Conservation (phyloP, 1,284 basidiomycete species). For the Ustilago trichophora region DNA sequence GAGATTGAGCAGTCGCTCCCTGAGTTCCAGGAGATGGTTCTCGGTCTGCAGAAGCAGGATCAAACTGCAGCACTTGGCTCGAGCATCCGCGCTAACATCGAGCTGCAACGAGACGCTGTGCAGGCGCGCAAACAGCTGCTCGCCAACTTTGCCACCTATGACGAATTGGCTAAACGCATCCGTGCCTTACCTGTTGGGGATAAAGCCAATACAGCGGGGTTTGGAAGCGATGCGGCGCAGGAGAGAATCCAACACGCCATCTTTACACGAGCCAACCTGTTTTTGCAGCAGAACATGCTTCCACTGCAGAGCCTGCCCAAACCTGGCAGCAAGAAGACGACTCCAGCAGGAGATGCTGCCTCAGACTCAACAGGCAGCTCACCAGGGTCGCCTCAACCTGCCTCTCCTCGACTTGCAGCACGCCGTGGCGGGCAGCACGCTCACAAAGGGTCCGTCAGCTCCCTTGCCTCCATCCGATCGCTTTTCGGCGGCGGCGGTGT, state of each 20-base stretch:
- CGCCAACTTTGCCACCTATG: slow-evolving; percentile 85
- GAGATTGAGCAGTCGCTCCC: slow-evolving; percentile 78
- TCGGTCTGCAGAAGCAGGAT: slow-evolving; percentile 70
- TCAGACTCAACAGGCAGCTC: slow-evolving; percentile 31
- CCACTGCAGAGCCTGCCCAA: slow-evolving; percentile 73
- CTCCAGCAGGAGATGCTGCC: slow-evolving; percentile 3
- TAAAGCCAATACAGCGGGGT: slow-evolving; percentile 7
- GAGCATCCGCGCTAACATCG: slow-evolving; percentile 56
- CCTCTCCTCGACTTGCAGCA: slow-evolving; percentile 11
- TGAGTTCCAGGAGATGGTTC: slow-evolving; percentile 76
- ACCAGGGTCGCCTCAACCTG: slow-evolving; percentile 22
- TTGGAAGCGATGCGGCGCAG: slow-evolving; percentile 72
- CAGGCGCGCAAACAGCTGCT: slow-evolving; percentile 80
- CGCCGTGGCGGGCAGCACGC: slow-evolving; percentile 11
- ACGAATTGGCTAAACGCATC: slow-evolving; percentile 85
- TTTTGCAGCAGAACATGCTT: slow-evolving; percentile 79
- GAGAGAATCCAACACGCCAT: slow-evolving; percentile 85
- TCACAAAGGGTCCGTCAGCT: slow-evolving; percentile 29
- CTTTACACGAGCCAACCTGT: slow-evolving; percentile 78
- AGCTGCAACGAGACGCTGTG: slow-evolving; percentile 71
- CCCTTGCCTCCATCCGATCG: slow-evolving; percentile 33
- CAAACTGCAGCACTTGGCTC: slow-evolving; percentile 54
- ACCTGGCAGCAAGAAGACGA: slow-evolving; percentile 68
- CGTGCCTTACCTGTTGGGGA: slow-evolving; percentile 72
- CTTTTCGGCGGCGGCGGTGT: slow-evolving; percentile 33